Conservation (phyloP, 495 filamentous ascomycete genomes). For the Neurospora sp. region DNA sequence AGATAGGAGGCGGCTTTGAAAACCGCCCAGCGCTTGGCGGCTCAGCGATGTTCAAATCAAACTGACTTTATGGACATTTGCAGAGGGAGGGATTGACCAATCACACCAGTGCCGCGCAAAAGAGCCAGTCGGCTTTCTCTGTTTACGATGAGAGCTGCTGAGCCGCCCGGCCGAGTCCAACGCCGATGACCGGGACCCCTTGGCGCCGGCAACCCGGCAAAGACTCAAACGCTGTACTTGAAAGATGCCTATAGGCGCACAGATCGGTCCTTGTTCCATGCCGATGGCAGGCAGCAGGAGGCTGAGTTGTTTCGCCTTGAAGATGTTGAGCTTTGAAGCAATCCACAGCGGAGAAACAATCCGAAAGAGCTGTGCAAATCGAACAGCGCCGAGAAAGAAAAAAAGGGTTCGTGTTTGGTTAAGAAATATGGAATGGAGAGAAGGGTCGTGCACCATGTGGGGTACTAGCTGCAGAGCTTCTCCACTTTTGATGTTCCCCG, state of each 20-base stretch:
- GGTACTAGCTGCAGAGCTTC: background rate
- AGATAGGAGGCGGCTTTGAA: background rate
- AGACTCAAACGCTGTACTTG: background rate
- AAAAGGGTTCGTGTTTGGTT: background rate
- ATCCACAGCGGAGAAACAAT: background rate
- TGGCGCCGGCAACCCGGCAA: background rate
- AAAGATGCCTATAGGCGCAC: background rate
- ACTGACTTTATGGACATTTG: background rate
- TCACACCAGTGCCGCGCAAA: background rate
- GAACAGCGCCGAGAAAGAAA: background rate
- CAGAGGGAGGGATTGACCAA: background rate
- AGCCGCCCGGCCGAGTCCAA: background rate
- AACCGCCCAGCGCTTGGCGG: background rate
- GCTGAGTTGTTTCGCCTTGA: background rate
- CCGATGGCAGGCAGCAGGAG: background rate
- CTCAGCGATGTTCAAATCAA: background rate
- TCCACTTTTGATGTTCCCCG: background rate
- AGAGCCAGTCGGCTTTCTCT: background rate
- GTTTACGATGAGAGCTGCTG: background rate
- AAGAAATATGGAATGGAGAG: background rate
- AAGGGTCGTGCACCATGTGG: background rate
- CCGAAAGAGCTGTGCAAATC: background rate
- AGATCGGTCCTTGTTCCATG: background rate
- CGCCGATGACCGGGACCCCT: background rate
- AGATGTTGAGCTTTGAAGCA: background rate